Base-by-base conservation (phyloP, 805 yeast species). In the Ogataea polymorpha region DNA sequence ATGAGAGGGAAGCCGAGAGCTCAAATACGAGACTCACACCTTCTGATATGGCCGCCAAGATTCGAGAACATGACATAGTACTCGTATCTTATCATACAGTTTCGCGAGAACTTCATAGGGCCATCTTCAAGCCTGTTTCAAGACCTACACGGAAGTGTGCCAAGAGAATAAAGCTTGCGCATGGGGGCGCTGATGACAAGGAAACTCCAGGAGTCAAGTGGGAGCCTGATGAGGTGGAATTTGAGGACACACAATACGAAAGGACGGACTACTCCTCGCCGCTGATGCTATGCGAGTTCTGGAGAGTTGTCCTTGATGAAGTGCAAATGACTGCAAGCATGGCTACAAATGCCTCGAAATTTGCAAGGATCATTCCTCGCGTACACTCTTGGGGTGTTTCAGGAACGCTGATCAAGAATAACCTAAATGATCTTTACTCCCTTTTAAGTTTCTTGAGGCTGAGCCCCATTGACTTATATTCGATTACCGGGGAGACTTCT, bases 321-420 rank as follows among this genome's bases (percentile, higher is more conserved):
- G 98, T 87, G 1, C 99, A 93, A 63, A 86, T 90, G 90, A 84
- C 93, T 3, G 80, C 87, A 6, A 73, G 76, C 3, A 82, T 82
- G 16, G 71, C 79, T 3, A 77, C 91, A 0, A 77, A 85, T 38
- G 87, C 93, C 2, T 88, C 96, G 15, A 79, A 76, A 42, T 86
- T 89, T 42, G 88, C 96, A 0, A 70, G 85, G 2, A 65, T 86
- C 26, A 76, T 93, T 18, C 91, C 96, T 4, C 70, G 96, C 38
- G 75, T 79, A 33, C 97, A 93, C 63, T 80, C 96, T 0, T 93
- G 98, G 98, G 97, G 96, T 12, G 96, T 90, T 0, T 86, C 96
- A 1, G 99, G 99, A 6, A 93, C 99, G 0, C 95, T 97, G 0
- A 82, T 89, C 12, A 79, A 81, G 49, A 75, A 75, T 46, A 72